Evolutionary conservation across 2,329 filamentous ascomycete genomes (phyloP).

Genomic region (Colletotrichum shisoi): DNA sequence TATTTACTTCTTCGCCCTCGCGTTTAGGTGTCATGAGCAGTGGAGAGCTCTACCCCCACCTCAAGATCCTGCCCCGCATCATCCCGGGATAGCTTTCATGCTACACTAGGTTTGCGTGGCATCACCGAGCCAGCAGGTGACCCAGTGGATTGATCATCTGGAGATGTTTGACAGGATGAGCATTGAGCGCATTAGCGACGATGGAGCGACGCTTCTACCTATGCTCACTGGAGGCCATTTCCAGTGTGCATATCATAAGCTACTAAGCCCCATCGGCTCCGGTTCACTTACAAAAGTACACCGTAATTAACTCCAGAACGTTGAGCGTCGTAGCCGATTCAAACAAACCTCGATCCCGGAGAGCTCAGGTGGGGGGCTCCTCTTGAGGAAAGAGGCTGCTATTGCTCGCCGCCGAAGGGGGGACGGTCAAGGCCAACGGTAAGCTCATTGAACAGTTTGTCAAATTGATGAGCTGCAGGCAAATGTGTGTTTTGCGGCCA

Average conservation of each 20-base stretch:
- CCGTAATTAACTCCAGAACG: not conserved
- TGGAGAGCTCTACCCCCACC: constrained; percentile 27
- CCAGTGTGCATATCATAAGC: constrained; percentile 5
- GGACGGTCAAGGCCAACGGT: constrained; percentile 19
- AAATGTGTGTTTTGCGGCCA: not conserved
- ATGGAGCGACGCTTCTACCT: constrained; percentile 1
- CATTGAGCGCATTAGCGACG: not conserved
- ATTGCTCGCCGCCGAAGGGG: constrained; percentile 12
- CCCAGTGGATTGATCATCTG: constrained; percentile 6
- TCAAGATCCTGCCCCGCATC: constrained; percentile 9
- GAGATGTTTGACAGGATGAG: constrained; percentile 4
- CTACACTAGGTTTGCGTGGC: not conserved
- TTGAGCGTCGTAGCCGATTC: constrained; percentile 3
- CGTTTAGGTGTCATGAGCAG: not conserved
- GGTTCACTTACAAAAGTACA: too few species aligned
- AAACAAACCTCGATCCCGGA: constrained; percentile 15
- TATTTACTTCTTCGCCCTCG: not conserved
- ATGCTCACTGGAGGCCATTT: constrained; percentile 6
- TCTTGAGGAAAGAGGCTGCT: constrained; percentile 20
- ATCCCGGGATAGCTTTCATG: not conserved
- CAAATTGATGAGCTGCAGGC: constrained; percentile 1
- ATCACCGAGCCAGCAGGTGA: not conserved
- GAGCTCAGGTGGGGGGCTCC: constrained; percentile 30
- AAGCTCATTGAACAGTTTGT: constrained; percentile 16
- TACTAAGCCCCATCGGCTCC: not conserved